Evolutionary conservation across 2,329 filamentous ascomycete genomes (phyloP), one percentile per base, ranked within the genome.

Genomic region (Colletotrichum graminicola): DNA sequence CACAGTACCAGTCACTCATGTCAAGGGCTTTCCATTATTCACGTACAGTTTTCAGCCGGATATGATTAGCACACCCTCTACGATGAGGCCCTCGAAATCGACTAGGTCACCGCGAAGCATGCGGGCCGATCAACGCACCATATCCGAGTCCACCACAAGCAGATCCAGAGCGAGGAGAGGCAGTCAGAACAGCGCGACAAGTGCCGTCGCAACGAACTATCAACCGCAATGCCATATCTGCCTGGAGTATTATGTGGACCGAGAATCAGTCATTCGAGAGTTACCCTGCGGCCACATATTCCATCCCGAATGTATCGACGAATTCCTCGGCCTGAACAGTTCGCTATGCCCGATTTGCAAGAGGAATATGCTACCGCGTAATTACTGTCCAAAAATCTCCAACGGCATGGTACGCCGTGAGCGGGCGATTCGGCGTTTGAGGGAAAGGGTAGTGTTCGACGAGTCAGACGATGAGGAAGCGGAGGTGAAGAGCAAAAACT

Each of bases 341-440:
- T 97, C 93, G 23, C 86, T 98, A 2, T 99, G 96, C 77, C 95
- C 96, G 0, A 85, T 97, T 76, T 99, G 96, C 85, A 98, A 97
- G 80, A 89, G 91, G 72, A 93, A 89, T 61, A 93, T 95, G 76
- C 82, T 98, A 1, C 94, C 95, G 8, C 76, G 79, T 75, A 83
- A 93, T 0, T 89, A 89, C 76, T 91, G 89, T 67, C 91, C 92
- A 0, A 86, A 86, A 23, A 90, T 97, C 52, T 97, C 94, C 6
- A 96, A 97, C 76, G 87, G 88, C 21, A 97, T 97, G 92, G 94
- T 97, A 7, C 90, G 93, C 26, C 89, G 93, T 49, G 94, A 97
- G 80, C 87, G 92, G 21, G 88, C 92, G 32, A 83, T 94, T 16
- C 84, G 92, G 36, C 85, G 87, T 43, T 80, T 92, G 60, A 85